Evolutionary conservation across 352 stramenopile genomes (phyloP), one percentile per base, ranked within the genome.

Genomic region (Thalassiosira hispida): DNA sequence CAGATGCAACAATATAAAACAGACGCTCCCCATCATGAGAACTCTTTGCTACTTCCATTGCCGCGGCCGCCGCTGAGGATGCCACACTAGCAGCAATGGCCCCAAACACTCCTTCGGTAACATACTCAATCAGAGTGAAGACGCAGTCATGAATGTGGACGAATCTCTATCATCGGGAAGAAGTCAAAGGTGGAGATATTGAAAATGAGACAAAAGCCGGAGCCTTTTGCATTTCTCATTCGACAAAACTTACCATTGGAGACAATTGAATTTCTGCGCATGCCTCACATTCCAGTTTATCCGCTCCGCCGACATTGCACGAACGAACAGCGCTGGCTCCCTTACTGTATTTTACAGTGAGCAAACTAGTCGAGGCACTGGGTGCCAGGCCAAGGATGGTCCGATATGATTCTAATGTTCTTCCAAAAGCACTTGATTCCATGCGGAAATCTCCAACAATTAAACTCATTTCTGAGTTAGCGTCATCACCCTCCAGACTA

Each of bases 141-240:
- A 94, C 74, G 64, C 93, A 87, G 35, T 73, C 70, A 52, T 95
- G 90, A 16, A 95, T 84, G 65, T 91, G 86, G 3, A 91, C 83
- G 72, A 93, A 89, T 31, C 84, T 70, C n/a, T n/a, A n/a, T n/a
- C n/a, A n/a, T n/a, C n/a, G n/a, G n/a, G n/a, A n/a, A n/a, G n/a
- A n/a, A n/a, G n/a, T n/a, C n/a, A n/a, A n/a, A n/a, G n/a, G n/a
- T n/a, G n/a, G n/a, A n/a, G n/a, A n/a, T n/a, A n/a, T n/a, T n/a
- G n/a, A n/a, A n/a, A n/a, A n/a, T n/a, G n/a, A n/a, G n/a, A n/a
- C n/a, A n/a, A n/a, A n/a, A n/a, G n/a, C n/a, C n/a, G n/a, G n/a
- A n/a, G n/a, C n/a, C n/a, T n/a, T n/a, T n/a, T n/a, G n/a, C n/a
- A n/a, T n/a, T n/a, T n/a, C n/a, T n/a, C n/a, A n/a, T n/a, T n/a